A percentile compares a stretch with the other conserved stretches of the same genome.
phyloP scores from a whole-genome alignment of 139 green algal genomes.

The Nannochloris sp. region DNA sequence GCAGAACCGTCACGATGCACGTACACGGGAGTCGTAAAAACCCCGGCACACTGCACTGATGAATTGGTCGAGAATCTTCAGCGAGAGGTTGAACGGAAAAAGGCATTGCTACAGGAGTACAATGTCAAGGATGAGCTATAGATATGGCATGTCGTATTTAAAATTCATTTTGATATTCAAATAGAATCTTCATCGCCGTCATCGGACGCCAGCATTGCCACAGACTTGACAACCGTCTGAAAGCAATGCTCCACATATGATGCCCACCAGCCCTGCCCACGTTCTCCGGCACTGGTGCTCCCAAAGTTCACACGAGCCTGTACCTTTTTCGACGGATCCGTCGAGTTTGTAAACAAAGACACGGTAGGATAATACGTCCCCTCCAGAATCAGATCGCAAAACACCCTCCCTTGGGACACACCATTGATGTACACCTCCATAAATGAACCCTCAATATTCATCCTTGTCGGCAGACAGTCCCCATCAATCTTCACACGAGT shows the following conservation, averaged over 20 bases:
- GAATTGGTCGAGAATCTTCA: conserved; percentile 20
- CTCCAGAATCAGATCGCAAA: conserved; percentile 35
- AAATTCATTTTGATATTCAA: background rate
- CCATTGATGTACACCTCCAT: conserved; percentile 70
- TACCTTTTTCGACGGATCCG: conserved; percentile 41
- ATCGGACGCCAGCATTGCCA: background rate
- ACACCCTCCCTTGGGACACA: conserved; percentile 53
- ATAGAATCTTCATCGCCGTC: background rate
- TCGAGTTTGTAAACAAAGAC: conserved; percentile 63
- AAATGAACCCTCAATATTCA: conserved; percentile 34
- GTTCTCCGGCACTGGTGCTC: background rate
- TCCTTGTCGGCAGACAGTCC: conserved; percentile 12
- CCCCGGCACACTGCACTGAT: conserved; percentile 51
- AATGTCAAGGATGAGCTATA: conserved; percentile 21
- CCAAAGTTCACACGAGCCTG: conserved; percentile 73
- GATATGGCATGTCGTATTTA: background rate
- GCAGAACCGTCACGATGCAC: conserved; percentile 68
- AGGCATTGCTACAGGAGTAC: conserved; percentile 19
- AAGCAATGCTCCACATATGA: background rate
- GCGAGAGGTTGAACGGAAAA: conserved; percentile 9
- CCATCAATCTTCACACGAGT: conserved; percentile 33
- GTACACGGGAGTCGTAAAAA: conserved; percentile 56
- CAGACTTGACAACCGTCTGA: background rate
- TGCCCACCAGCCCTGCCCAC: background rate
- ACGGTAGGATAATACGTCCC: conserved; percentile 75